Evolutionary conservation across 306 rosid species (phyloP), one percentile per base, ranked within the genome.

Genomic region (Styphnolobium japonicum): DNA sequence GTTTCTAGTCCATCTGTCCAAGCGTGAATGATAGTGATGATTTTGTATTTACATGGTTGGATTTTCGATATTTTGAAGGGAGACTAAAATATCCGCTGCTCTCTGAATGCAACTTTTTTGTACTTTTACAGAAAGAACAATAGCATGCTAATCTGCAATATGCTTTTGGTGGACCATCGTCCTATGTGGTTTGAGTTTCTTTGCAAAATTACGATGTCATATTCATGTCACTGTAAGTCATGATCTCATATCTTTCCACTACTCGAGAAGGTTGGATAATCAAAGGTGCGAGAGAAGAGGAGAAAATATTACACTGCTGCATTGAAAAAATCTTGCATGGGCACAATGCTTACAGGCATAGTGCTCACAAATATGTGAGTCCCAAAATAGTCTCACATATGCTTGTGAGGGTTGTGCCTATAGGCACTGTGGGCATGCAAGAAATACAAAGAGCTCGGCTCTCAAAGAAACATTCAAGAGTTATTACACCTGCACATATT

Each of bases 21-120:
- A 25, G 4, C 36, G 70, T 61, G 88, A 16, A 53, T 78, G 87
- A 84, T 14, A 18, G 21, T 4, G 79, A 62, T 76, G 67, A 46
- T 76, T 63, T 55, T 80, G 82, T 76, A 66, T 64, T 63, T 27
- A 61, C 45, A 9, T 34, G 21, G 71, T 34, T 14, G 16, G 19
- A 27, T 52, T 22, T 33, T 55, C 64, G 77, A 75, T 46, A 53
- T 68, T 62, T 71, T 79, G 49, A 68, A 68, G 52, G 22, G 31
- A 34, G 36, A 21, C 19, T 74, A 79, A 78, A 80, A 80, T 80
- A 80, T 84, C 76, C 43, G 25, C 70, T 63, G 63, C 68, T 79
- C 22, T 23, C 57, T 69, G 71, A 70, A 36, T 55, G 77, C 69
- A 60, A 36, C 43, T 14, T 21, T 70, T 57, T 40, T 77, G 62